phyloP scores from a whole-genome alignment of 352 stramenopile genomes.

The Ochromonadaceae sp. region DNA sequence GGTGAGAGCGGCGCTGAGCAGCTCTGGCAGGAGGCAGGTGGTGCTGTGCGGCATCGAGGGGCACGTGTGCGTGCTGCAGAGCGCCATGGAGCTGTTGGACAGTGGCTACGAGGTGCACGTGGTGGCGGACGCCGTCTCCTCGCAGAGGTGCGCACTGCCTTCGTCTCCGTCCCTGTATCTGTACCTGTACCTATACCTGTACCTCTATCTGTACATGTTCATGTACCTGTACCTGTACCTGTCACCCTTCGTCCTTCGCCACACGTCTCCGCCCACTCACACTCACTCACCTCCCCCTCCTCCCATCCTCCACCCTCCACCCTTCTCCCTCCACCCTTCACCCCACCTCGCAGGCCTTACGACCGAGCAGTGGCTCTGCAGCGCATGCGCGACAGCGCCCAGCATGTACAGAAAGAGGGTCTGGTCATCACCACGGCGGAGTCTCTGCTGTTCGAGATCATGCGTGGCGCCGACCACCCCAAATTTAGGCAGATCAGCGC shows the following conservation, averaged over 20 bases:
- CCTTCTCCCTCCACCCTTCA: too few species aligned
- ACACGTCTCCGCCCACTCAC: too few species aligned
- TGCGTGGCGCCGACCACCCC: constrained; percentile 64
- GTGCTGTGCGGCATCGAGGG: constrained; percentile 93
- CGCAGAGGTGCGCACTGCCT: constrained; percentile 34
- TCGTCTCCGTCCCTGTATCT: not conserved
- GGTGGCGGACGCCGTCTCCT: constrained; percentile 81
- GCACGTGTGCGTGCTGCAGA: constrained; percentile 87
- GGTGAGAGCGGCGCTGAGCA: constrained; percentile 51
- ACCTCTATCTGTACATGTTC: too few species aligned
- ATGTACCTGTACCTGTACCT: too few species aligned
- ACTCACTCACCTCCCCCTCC: too few species aligned
- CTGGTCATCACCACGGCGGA: constrained; percentile 88
- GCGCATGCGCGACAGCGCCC: constrained; percentile 69
- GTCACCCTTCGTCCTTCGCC: too few species aligned
- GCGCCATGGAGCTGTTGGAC: constrained; percentile 82
- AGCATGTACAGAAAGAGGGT: too few species aligned
- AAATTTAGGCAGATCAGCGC: constrained; percentile 79
- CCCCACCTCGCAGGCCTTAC: constrained; percentile 41
- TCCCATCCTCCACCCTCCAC: too few species aligned
- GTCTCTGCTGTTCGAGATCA: constrained; percentile 82
- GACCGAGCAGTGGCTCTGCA: constrained; percentile 79
- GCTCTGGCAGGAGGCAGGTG: constrained; percentile 49
- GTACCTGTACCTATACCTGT: too few species aligned
- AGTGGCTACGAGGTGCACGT: constrained; percentile 90